Conservation (phyloP, 108 stramenopile genomes). For the Skeletonema marinoi region DNA sequence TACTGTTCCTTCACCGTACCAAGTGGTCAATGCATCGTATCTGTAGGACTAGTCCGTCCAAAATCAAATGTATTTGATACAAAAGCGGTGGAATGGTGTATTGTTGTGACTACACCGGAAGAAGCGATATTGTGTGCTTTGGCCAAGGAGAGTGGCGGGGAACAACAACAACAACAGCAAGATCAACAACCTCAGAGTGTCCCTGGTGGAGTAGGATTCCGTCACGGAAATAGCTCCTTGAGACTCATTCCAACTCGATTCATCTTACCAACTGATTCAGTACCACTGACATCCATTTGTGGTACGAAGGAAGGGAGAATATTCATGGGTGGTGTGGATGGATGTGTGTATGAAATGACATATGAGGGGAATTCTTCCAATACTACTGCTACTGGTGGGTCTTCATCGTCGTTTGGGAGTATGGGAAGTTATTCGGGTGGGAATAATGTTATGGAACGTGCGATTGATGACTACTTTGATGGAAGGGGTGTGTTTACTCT, state of each 20-base stretch:
- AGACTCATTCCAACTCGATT: conserved; percentile 82
- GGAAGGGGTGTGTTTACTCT: conserved; percentile 27
- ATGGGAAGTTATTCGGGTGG: neutral
- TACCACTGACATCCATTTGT: conserved; percentile 79
- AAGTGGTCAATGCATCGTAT: conserved; percentile 75
- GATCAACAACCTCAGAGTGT: conserved; percentile 32
- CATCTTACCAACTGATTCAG: conserved; percentile 82
- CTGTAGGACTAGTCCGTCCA: conserved; percentile 85
- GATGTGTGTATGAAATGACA: conserved; percentile 90
- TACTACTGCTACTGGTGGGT: no score
- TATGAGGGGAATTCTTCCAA: conserved; percentile 62
- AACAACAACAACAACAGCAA: neutral
- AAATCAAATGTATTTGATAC: conserved; percentile 87
- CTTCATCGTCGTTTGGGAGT: neutral
- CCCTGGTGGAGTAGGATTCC: conserved; percentile 8
- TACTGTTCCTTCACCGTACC: conserved; percentile 79
- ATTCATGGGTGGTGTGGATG: conserved; percentile 96
- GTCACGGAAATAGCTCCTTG: conserved; percentile 30
- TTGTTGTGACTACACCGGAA: conserved; percentile 91
- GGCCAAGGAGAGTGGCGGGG: conserved; percentile 27
- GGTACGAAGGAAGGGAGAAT: conserved; percentile 85
- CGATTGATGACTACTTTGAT: conserved; percentile 50
- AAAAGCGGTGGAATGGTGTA: conserved; percentile 82
- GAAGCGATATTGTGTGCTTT: conserved; percentile 89
- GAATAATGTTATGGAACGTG: conserved; percentile 18